Evolutionary conservation across 257 asterid genomes (phyloP), one percentile per base, ranked within the genome.

Genomic region (Solanum stenotomum): DNA sequence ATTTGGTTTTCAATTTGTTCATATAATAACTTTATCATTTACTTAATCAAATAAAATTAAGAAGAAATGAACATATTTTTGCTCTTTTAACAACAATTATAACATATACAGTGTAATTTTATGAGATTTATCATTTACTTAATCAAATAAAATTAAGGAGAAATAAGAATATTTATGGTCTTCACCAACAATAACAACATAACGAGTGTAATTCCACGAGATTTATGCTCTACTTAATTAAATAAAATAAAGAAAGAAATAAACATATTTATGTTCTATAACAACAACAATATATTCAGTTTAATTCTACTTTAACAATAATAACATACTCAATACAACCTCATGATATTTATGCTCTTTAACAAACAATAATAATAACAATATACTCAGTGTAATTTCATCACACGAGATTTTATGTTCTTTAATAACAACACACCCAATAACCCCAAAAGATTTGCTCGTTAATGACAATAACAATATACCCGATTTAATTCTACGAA

Each of bases 361-460:
- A 49, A 7, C 67, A 20, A 13, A 2, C 4, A 56, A 56, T 1
- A 18, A 59, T 20, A 56, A 3, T 20, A 59, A 56, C 0, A 56
- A 59, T 0, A 56, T 56, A 59, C 0, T 6, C 5, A 0, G 4
- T 56, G 12, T 59, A 8, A 59, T 59, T 20, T 0, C 25, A 59
- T 20, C 12, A 3, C 5, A 59, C 1, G 1, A 59, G 0, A 59
- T 59, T 20, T 44, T 20, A 59, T 18, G 67, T 0, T 59, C 4
- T 59, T 59, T 59, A 20, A 20, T 8, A 59, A 59, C 5, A 59
- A 8, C 2, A 0, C 8, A 59, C 12, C 2, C 25, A 20, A 3
- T 31, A 56, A 20, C 10, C 1, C 11, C 65, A 7, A 18, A 20
- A 56, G n/a, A 56, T 56, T 1, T 20, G 33, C 0, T 37, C 37